A percentile compares a stretch with the other conserved stretches of the same genome.
Conservation (phyloP, 371 early-diverging fungal species). For the Chytridiales sp. region DNA sequence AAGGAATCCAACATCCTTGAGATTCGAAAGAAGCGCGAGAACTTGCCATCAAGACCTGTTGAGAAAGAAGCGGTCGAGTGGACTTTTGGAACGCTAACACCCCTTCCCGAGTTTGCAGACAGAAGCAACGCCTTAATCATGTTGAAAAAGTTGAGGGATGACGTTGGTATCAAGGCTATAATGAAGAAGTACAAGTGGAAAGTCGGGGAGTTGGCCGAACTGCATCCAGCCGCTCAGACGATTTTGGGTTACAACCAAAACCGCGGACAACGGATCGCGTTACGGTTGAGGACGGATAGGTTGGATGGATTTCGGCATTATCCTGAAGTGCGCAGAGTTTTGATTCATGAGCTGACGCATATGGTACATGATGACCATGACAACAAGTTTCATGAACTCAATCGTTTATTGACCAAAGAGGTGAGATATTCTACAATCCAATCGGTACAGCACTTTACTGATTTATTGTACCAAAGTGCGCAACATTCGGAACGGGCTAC, state of each 20-base stretch:
- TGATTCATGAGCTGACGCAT: conserved; percentile 89
- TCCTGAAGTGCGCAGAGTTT: conserved; percentile 65
- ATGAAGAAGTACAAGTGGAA: conserved; percentile 70
- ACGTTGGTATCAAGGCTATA: conserved; percentile 60
- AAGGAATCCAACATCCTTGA: conserved; percentile 9
- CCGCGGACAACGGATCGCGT: conserved; percentile 73
- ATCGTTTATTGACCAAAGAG: conserved; percentile 75
- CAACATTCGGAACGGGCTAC: not conserved
- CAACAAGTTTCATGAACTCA: conserved; percentile 75
- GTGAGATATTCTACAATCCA: conserved; percentile 1
- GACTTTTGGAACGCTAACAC: conserved; percentile 67
- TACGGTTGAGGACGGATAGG: conserved; percentile 84
- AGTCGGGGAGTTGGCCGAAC: conserved; percentile 76
- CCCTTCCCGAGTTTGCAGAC: conserved; percentile 63
- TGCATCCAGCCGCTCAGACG: conserved; percentile 73
- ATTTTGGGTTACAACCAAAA: conserved; percentile 89
- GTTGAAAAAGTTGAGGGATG: conserved; percentile 65
- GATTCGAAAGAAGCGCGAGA: conserved; percentile 6
- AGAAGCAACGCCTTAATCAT: conserved; percentile 62
- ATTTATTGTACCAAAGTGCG: not conserved
- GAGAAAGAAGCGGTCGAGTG: conserved; percentile 39
- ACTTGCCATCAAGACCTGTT: not conserved
- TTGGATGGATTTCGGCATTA: conserved; percentile 86
- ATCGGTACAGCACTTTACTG: conserved; percentile 10
- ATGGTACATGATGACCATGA: conserved; percentile 83